Percentiles rank a stretch among this genome's conserved stretches.
phyloP scores from a whole-genome alignment of 345 rosid genomes.

The Pistacia atlantica region DNA sequence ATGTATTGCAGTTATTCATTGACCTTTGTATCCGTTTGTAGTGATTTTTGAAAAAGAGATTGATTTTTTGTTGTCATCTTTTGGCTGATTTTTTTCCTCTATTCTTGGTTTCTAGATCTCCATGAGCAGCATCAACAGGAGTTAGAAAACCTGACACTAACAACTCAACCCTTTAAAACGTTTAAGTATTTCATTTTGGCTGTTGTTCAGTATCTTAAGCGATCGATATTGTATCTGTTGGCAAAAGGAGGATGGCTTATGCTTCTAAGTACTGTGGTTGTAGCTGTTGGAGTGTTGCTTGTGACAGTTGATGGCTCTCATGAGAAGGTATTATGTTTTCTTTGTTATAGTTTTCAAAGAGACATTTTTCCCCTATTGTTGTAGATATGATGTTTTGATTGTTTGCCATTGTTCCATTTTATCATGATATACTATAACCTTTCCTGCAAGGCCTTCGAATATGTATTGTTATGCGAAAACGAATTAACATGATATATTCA shows the following conservation, averaged over 20 bases:
- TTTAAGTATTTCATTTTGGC: conserved; percentile 68
- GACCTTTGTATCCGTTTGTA: not conserved
- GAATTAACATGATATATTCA: not conserved
- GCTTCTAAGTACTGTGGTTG: conserved; percentile 48
- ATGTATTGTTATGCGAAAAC: not conserved
- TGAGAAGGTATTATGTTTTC: conserved; percentile 63
- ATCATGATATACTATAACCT: not conserved
- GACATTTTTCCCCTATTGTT: not conserved
- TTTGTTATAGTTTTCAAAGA: not conserved
- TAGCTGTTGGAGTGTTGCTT: conserved; percentile 51
- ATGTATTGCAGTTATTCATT: not conserved
- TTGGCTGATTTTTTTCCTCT: conserved; percentile 11
- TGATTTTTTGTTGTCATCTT: not conserved
- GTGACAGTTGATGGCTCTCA: conserved; percentile 80
- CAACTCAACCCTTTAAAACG: conserved; percentile 73
- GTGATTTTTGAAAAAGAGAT: not conserved
- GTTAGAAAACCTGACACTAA: conserved; percentile 67
- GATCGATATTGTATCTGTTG: conserved; percentile 49
- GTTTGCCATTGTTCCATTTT: not conserved
- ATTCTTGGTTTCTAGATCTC: conserved; percentile 43
- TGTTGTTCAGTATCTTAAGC: conserved; percentile 55
- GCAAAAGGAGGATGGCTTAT: conserved; percentile 76
- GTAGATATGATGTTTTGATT: not conserved
- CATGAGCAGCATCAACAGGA: conserved; percentile 67
- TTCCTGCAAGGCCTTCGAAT: no score